Evolutionary conservation across 345 rosid species (phyloP).

Genomic region (Arabidopsis arenosa): DNA sequence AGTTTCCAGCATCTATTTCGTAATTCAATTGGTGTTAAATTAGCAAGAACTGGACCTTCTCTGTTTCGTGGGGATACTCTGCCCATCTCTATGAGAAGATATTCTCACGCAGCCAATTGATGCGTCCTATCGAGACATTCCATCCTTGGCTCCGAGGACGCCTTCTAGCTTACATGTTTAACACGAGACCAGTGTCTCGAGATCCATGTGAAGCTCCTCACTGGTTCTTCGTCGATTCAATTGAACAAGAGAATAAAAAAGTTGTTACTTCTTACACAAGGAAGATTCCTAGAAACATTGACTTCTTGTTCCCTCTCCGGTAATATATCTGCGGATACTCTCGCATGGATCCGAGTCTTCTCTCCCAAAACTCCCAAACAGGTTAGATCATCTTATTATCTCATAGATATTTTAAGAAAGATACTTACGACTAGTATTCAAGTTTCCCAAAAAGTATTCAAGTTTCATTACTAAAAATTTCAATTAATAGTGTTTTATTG

Average conservation of each 20-base stretch:
- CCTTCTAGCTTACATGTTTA: constrained; percentile 57
- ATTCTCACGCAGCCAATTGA: constrained; percentile 53
- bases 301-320: constrained; percentile 48
- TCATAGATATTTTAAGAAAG: no score
- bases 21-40: no score
- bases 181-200: constrained; percentile 41
- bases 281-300: constrained; percentile 41
- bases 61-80: constrained; percentile 73
- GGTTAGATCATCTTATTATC: no score
- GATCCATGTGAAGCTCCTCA: constrained; percentile 70
- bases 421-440: no score
- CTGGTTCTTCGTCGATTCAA: constrained; percentile 62
- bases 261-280: constrained; percentile 57
- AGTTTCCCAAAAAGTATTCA: no score
- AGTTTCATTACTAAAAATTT: background rate
- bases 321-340: constrained; percentile 66
- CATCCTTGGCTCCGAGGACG: constrained; percentile 44
- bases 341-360: constrained; percentile 51
- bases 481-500: background rate
- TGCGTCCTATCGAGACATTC: constrained; percentile 60
- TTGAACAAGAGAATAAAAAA: constrained; percentile 12
- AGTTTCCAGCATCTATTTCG: no score
- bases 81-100: constrained; percentile 56
- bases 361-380: constrained; percentile 42
- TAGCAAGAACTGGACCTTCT: constrained; percentile 55